These are phyloP conservation scores for Ogataea paradorogensis DNA, from an alignment of 805 yeast genomes.

Conservation along the genomic window DNA sequence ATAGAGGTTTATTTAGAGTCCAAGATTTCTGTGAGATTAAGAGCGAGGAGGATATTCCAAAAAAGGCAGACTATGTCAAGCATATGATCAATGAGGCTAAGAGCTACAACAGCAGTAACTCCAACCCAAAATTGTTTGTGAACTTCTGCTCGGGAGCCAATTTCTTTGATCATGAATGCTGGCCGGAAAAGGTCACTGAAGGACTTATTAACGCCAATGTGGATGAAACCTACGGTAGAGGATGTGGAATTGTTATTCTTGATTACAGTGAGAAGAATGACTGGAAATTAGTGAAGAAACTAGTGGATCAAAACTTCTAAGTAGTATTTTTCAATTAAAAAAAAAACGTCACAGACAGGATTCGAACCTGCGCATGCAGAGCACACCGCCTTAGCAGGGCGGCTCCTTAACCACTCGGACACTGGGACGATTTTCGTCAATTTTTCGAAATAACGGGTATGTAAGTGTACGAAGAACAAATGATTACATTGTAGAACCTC, in stretches of 20 bases:
- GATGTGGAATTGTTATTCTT: too few species aligned
- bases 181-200: constrained; percentile 68
- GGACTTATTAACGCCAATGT: constrained; percentile 33
- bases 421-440: constrained; percentile 42
- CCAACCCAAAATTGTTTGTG: constrained; percentile 56
- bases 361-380: constrained; percentile 98
- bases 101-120: constrained; percentile 43
- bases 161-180: constrained; percentile 65
- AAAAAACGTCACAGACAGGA: constrained; percentile 95
- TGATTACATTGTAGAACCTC: constrained; percentile 30
- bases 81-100: constrained; percentile 52
- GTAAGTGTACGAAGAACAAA: neutral
- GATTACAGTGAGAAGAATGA: too few species aligned
- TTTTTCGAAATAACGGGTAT: neutral
- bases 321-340: constrained; percentile 18
- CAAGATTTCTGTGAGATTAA: constrained; percentile 74
- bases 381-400: constrained; percentile 86
- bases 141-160: constrained; percentile 75
- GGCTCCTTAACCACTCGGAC: constrained; percentile 78
- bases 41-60: constrained; percentile 47
- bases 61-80: constrained; percentile 56
- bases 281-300: too few species aligned
- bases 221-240: too few species aligned
- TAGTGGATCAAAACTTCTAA: constrained; percentile 47
- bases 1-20: constrained; percentile 57